Base-by-base conservation (phyloP, 2,329 filamentous ascomycete genomes). In the Helicocarpus griseus region DNA sequence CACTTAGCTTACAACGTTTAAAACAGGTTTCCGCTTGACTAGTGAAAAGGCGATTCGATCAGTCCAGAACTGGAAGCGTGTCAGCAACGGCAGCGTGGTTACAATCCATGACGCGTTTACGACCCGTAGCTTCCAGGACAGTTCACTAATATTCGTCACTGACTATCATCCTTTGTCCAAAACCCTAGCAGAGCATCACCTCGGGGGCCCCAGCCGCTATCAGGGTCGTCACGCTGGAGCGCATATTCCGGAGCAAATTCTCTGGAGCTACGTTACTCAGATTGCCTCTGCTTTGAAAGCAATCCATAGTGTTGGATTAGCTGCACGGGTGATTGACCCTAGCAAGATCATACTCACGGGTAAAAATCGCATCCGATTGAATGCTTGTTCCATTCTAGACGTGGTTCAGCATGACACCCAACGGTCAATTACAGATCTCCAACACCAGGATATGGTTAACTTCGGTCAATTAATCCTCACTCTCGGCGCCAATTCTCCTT, bases 251-350 rank as follows among this genome's bases (percentile, higher is more conserved):
- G 91, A 97, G 67, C 80, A 83, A 51, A 77, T 88, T 1, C 70
- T 98, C 1, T 98, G 93, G 93, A 82, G 83, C 41, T 98, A 97
- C 65, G 82, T 96, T 54, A 86, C 90, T 5, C 93, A 98, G 67
- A 85, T 98, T 55, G 84, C 89, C 36, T 93, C 86, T 57, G 93
- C 88, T 1, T 73, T 98, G 33, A 91, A 88, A 64, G 80, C 86
- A 0, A 91, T 98, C 36, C 93, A 98, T 64, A 77, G 78, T 11
- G 80, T 79, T 51, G 86, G 87, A 19, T 76, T 97, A 38, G 91
- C 93, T 21, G 91, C 90, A 35, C 81, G 90, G 46, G 85, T 91
- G 49, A 82, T 98, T 43, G 88, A 93, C 53, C 78, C 87, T 11
- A 91, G 82, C 69, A 97, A 97, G 67, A 84, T 98, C 52, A 78